Base-by-base conservation (phyloP, 2,329 filamentous ascomycete species). In the Penicillium brasilianum region DNA sequence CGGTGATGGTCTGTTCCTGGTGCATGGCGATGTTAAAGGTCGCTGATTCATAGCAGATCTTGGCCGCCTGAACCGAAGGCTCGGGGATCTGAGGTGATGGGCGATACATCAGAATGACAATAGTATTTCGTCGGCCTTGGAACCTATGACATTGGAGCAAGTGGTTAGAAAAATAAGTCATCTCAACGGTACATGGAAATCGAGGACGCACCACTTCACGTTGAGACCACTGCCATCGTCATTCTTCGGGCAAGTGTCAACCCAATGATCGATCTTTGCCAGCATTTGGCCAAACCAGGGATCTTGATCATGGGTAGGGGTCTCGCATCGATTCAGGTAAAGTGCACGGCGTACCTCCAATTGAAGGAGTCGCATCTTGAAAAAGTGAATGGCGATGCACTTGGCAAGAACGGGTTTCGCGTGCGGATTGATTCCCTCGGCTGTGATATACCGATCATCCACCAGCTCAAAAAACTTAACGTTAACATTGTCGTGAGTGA, bases 21-120 rank as follows among this genome's bases (percentile, higher is more conserved):
- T 93, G 90, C 73, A 94, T 87, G 66, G 89, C 85, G 69, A 97
- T 91, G 72, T 97, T 93, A 76, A 88, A 91, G 11, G 88, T 84
- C 50, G 92, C 89, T 43, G 92, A 93, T 49, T 95, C 88, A 71
- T 90, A 97, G 74, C 93, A 98, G 67, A 88, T 89, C 34, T 85
- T 80, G 1, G 94, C 94, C 0, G 93, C 92, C n/a, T 85, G 80
- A 8, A 89, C 76, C 0, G 92, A 93, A 0, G 95, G 95, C 63
- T 91, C 89, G 0, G 94, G 91, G 2, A 98, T 88, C 74, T 98
- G 95, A 1, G 95, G 95, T 1, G 92, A 97, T 0, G 95, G 95
- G 2, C 95, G 87, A 75, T 92, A 95, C 66, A 98, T 84, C 68
- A 93, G 90, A 49, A 97, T 87, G 22, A 96, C 83, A 87, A 97